Conservation (phyloP, 805 yeast species). For the Phaffomyces thermotolerans region DNA sequence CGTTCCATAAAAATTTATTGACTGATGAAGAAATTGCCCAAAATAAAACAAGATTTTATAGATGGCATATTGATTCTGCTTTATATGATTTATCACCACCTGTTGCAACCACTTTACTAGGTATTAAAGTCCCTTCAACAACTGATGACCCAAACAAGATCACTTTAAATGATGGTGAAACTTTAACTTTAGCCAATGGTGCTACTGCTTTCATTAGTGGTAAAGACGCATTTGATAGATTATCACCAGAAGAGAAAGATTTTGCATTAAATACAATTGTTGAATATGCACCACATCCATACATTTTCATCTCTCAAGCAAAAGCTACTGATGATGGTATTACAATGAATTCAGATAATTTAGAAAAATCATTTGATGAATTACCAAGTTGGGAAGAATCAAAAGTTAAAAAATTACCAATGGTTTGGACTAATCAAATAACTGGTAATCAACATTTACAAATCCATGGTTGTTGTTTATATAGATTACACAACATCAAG, state of each 20-base stretch:
- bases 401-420: slow-evolving; percentile 70
- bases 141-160: slow-evolving; percentile 57
- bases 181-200: slow-evolving; percentile 65
- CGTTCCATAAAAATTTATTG: slow-evolving; percentile 66
- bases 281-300: slow-evolving; percentile 89
- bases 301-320: slow-evolving; percentile 75
- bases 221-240: slow-evolving; percentile 61
- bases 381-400: slow-evolving; percentile 80
- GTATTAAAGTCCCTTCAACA: slow-evolving; percentile 70
- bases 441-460: slow-evolving; percentile 79
- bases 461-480: slow-evolving; percentile 83
- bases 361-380: slow-evolving; percentile 57
- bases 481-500: slow-evolving; percentile 45
- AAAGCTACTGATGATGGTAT: slow-evolving; percentile 81
- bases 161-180: slow-evolving; percentile 62
- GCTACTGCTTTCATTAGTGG: slow-evolving; percentile 89
- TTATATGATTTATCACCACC: slow-evolving; percentile 83
- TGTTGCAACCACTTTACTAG: slow-evolving; percentile 74
- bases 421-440: slow-evolving; percentile 90
- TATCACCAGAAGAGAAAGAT: slow-evolving; percentile 64
- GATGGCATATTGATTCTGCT: slow-evolving; percentile 95
- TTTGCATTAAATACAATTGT: slow-evolving; percentile 73
- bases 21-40: slow-evolving; percentile 53
- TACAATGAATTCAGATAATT: slow-evolving; percentile 76
- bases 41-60: slow-evolving; percentile 72